These are phyloP conservation scores for Arctium minus DNA, from an alignment of 129 eudicot species.

Conservation along the genomic window DNA sequence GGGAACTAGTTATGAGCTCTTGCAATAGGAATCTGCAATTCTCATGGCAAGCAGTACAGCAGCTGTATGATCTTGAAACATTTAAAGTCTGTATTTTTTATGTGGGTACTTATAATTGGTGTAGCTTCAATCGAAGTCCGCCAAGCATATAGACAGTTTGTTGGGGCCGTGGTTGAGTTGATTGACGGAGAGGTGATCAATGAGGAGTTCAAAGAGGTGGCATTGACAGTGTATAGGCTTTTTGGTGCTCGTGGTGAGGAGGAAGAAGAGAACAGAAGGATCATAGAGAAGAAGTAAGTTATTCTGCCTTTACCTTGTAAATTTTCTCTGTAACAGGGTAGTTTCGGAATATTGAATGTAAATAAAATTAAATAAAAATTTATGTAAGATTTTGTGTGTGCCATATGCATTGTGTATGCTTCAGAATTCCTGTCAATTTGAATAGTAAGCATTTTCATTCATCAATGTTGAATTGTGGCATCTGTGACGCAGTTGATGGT, in stretches of 20 bases:
- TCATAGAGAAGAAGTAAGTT: constrained; percentile 61
- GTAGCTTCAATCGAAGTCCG: constrained; percentile 80
- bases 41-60: background rate
- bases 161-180: constrained; percentile 78
- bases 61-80: constrained; percentile 8
- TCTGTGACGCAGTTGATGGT: background rate
- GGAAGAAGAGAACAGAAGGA: constrained; percentile 37
- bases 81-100: background rate
- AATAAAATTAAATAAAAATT: background rate
- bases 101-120: constrained; percentile 18
- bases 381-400: background rate
- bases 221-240: constrained; percentile 55
- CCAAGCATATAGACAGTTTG: constrained; percentile 77
- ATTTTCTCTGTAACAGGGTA: constrained; percentile 1
- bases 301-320: constrained; percentile 1
- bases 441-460: background rate
- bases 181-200: constrained; percentile 61
- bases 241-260: constrained; percentile 41
- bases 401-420: background rate
- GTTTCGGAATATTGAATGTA: background rate
- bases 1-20: background rate
- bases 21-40: background rate
- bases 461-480: background rate
- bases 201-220: constrained; percentile 85
- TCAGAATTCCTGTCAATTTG: constrained; percentile 1